Percentiles rank a stretch among this genome's conserved stretches.
phyloP scores from a whole-genome alignment of 257 asterid genomes.

The Haberlea rhodopensis region DNA sequence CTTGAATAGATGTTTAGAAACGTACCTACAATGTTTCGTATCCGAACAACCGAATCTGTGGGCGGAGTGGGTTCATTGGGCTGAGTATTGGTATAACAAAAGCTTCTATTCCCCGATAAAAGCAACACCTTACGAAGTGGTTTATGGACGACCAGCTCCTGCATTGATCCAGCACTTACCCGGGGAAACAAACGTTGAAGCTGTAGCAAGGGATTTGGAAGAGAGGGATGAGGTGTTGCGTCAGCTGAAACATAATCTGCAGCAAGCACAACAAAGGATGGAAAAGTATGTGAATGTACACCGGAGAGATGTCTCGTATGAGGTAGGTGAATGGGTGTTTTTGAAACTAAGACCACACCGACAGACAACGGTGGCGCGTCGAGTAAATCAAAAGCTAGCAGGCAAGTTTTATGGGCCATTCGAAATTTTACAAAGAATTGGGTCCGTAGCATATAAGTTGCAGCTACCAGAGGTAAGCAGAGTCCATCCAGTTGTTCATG shows the following conservation, averaged over 20 bases:
- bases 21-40: background rate
- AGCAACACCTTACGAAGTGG: background rate
- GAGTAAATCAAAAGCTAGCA: background rate
- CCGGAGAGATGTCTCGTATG: no score
- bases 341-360: background rate
- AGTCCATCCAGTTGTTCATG: background rate
- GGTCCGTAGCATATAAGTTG: background rate
- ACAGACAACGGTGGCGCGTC: background rate
- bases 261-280: no score
- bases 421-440: background rate
- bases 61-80: background rate
- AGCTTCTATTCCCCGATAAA: background rate
- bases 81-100: conserved; percentile 16
- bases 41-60: background rate
- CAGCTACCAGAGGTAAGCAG: background rate
- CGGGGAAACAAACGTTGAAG: no score
- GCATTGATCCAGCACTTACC: background rate
- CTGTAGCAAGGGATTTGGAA: no score
- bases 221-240: no score
- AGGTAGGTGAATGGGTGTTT: background rate
- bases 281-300: no score
- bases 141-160: background rate
- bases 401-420: background rate
- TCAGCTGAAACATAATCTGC: no score
- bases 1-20: conserved; percentile 1